Evolutionary conservation across 345 rosid species (phyloP).

Genomic region (Clausena lansium): DNA sequence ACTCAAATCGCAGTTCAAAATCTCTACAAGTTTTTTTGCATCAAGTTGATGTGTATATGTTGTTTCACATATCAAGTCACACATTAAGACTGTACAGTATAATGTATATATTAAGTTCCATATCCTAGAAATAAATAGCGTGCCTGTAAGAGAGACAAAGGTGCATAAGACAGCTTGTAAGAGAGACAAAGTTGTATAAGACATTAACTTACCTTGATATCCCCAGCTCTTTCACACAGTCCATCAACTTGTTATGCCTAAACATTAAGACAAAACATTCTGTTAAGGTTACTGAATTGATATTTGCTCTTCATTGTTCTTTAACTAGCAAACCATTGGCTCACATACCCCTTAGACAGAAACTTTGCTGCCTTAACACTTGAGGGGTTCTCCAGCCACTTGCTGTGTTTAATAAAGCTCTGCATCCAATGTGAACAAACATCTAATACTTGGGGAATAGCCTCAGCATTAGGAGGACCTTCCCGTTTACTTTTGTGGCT

Average conservation of each 20-base stretch:
- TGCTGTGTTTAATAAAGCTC: conserved; percentile 91
- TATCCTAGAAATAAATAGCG: neutral
- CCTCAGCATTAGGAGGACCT: conserved; percentile 73
- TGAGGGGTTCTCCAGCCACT: conserved; percentile 87
- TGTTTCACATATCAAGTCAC: neutral
- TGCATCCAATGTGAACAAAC: conserved; percentile 94
- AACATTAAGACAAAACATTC: conserved; percentile 21
- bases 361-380: conserved; percentile 86
- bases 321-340: conserved; percentile 8
- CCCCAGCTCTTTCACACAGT: conserved; percentile 69
- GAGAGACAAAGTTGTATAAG: neutral
- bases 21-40: neutral
- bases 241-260: conserved; percentile 77
- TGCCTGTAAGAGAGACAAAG: neutral
- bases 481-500: conserved; percentile 57
- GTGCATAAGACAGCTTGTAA: conserved; percentile 3
- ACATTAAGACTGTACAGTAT: neutral
- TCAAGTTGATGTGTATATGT: neutral
- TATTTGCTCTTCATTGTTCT: neutral
- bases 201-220: conserved; percentile 54
- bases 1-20: neutral
- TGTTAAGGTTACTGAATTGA: neutral
- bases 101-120: neutral
- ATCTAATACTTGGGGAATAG: conserved; percentile 60
- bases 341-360: conserved; percentile 78